Base-by-base conservation (phyloP, 192 early-diverging fungal species). In the Backusella liffmaniae region DNA sequence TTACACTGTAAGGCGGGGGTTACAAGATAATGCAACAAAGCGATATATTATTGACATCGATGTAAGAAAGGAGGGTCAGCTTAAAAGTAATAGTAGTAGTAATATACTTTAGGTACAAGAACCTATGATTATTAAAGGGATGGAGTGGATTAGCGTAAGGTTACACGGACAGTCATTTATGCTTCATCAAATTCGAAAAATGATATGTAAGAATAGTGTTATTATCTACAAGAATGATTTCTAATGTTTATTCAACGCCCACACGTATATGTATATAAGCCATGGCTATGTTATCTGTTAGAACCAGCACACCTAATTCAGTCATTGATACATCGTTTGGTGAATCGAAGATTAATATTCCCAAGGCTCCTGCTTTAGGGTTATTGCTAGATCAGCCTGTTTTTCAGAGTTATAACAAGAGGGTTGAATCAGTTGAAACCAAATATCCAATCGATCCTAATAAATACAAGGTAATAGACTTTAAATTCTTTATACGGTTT, bases 161-260 rank as follows among this genome's bases (percentile, higher is more conserved):
- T 92, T 99, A 34, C 87, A 93, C 70, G 98, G 98, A 8, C 97
- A 99, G 82, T 93, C 94, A 41, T 99, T 99, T 76, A 99, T 99
- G 97, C 87, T 99, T 37, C 98, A 99, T 84, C 98, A 99, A 86
- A 99, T 99, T 79, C 92, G 98, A 41, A 99, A 99, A 79, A 99
- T 99, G 98, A 95, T 99, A 74, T 94, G 96, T 86, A 79, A 83
- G 90, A 84, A 36, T 49, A 49, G 1, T n/a, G 16, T 15, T 49
- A 16, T n/a, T 49, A n/a, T n/a, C 15, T n/a, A 49, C 21, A 49
- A 2, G 5, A n/a, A 49, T 16, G 15, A 7, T 49, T 49, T 49
- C 18, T n/a, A 49, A 49, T 49, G 7, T 49, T 49, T 18, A n/a
- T 49, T 44, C 42, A 39, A 39, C 37, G 5, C 37, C 7, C 16